Conservation (phyloP, 225 moss, liverwort and hornwort species). For the Takakia lepidozioides region DNA sequence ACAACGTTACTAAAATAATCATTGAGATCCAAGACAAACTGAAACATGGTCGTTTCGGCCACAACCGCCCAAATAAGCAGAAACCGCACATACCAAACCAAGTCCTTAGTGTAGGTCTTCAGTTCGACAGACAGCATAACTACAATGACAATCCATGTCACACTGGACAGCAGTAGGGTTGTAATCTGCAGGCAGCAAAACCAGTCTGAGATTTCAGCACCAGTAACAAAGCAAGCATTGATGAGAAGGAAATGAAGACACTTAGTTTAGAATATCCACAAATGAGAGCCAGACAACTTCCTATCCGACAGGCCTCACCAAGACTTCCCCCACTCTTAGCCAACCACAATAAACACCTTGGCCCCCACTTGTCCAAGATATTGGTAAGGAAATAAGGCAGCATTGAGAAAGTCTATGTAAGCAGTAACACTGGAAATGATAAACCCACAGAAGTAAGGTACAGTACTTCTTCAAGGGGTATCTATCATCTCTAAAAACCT, state of each 20-base stretch:
- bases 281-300: neutral
- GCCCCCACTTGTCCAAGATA: neutral
- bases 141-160: conserved; percentile 16
- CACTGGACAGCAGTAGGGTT: conserved; percentile 10
- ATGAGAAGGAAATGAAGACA: no score
- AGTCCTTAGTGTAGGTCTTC: conserved; percentile 11
- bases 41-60: conserved; percentile 25
- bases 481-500: no score
- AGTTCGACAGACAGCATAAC: conserved; percentile 14
- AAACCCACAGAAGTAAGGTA: no score
- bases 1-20: conserved; percentile 12
- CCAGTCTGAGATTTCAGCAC: neutral
- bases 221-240: no score
- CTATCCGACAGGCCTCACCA: neutral
- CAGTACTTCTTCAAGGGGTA: no score
- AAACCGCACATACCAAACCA: conserved; percentile 29
- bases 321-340: neutral
- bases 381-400: no score
- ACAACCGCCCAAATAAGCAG: conserved; percentile 15
- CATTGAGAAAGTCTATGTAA: no score
- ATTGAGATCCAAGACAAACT: conserved; percentile 13
- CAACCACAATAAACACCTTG: neutral
- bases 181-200: conserved; percentile 11
- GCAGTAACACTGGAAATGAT: no score
- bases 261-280: neutral